Conservation (phyloP, 495 filamentous ascomycete species). For the Durotheca rogersii region DNA sequence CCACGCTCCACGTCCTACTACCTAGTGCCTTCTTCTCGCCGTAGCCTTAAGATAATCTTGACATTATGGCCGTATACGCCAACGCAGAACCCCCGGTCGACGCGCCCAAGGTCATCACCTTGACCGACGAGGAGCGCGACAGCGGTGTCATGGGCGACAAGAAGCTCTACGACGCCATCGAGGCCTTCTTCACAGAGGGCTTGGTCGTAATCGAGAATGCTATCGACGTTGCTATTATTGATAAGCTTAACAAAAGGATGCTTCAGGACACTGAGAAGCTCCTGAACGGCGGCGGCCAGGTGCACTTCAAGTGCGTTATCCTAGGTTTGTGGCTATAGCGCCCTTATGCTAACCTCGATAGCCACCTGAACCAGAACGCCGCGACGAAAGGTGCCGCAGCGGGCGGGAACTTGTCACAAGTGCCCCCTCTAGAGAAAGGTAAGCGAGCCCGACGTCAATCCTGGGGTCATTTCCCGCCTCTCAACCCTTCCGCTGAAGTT, state of each 20-base stretch:
- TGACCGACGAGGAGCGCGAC: slow-evolving; percentile 1
- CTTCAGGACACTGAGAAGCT: slow-evolving; percentile 7
- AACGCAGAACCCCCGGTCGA: not conserved
- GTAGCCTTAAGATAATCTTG: not conserved
- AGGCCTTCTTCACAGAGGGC: slow-evolving; percentile 1
- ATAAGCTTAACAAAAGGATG: slow-evolving; percentile 9
- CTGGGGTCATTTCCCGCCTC: no score
- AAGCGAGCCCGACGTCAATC: no score
- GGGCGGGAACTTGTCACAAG: slow-evolving; percentile 4
- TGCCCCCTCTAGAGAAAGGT: slow-evolving; percentile 6
- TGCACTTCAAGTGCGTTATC: slow-evolving; percentile 3
- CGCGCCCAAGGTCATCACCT: not conserved
- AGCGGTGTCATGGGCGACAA: slow-evolving; percentile 3
- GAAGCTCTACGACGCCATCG: slow-evolving; percentile 6
- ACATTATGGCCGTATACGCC: not conserved
- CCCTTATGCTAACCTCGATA: not conserved
- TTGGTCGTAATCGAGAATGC: slow-evolving; percentile 3
- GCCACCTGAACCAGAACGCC: slow-evolving; percentile 6
- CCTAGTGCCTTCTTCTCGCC: not conserved
- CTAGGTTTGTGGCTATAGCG: not conserved
- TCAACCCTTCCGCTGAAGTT: no score
- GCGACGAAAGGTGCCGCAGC: slow-evolving; percentile 1
- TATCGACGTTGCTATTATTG: slow-evolving; percentile 3
- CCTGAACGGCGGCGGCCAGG: not conserved
- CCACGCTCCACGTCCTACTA: no score